phyloP scores from a whole-genome alignment of 1,284 basidiomycete species.

The Trichosporon sp. region DNA sequence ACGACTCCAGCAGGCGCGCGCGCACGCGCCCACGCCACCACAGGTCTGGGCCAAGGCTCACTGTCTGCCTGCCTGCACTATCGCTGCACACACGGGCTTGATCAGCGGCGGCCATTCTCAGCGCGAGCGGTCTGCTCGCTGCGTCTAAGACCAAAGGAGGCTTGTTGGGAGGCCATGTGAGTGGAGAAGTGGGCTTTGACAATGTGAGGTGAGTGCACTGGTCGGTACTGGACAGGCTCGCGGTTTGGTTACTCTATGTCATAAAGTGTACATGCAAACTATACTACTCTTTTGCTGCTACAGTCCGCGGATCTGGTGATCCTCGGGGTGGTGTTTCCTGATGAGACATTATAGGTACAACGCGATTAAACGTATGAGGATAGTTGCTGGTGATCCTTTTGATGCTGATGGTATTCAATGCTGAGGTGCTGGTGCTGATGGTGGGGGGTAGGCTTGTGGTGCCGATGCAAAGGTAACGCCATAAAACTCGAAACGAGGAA shows the following conservation, averaged over 20 bases:
- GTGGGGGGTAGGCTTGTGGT: neutral
- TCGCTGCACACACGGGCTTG: too few relatives aligned
- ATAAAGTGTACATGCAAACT: neutral
- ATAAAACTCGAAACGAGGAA: neutral
- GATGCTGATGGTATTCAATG: conserved; percentile 2
- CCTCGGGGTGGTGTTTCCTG: neutral
- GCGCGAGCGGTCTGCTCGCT: too few relatives aligned
- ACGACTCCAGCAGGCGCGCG: too few relatives aligned
- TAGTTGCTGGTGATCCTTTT: neutral
- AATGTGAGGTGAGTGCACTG: too few relatives aligned
- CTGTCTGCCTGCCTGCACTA: too few relatives aligned
- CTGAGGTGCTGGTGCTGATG: neutral
- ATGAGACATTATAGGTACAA: neutral
- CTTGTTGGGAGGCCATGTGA: too few relatives aligned
- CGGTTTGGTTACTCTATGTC: neutral
- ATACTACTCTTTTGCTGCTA: neutral
- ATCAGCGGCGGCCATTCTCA: too few relatives aligned
- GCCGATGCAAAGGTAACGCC: neutral
- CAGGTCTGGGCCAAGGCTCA: neutral
- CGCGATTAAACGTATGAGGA: neutral
- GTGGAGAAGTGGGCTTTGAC: too few relatives aligned
- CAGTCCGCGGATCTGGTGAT: neutral
- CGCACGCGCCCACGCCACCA: too few relatives aligned
- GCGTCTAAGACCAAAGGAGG: too few relatives aligned
- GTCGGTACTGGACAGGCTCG: too few relatives aligned